A percentile compares a stretch with the other conserved stretches of the same genome.
phyloP scores from a whole-genome alignment of 73 alveolate genomes.

The Uronychia setigera region DNA sequence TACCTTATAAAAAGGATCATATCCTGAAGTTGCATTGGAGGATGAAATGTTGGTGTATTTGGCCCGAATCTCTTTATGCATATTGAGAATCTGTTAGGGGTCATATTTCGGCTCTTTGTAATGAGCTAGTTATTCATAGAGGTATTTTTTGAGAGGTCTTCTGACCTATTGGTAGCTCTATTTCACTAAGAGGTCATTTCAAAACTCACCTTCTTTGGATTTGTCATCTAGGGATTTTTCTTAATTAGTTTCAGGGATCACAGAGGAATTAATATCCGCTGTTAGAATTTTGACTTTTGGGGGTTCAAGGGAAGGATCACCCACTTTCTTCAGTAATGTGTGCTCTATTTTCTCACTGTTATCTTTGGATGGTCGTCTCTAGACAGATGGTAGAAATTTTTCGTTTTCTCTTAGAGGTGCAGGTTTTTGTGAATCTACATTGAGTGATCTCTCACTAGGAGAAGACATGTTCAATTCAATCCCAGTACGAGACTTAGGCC shows the following conservation, averaged over 20 bases:
- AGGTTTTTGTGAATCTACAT: not conserved
- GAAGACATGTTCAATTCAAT: not conserved
- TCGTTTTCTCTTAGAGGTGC: not conserved
- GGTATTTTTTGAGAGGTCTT: not conserved
- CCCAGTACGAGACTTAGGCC: not conserved
- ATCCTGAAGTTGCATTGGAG: not conserved
- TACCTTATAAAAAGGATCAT: not conserved
- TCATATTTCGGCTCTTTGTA: not conserved
- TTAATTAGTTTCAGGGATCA: not conserved
- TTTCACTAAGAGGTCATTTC: not conserved
- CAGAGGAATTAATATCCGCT: too few species aligned
- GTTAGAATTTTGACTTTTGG: not conserved
- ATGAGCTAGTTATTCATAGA: not conserved
- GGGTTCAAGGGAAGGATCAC: not conserved
- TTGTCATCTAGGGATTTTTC: not conserved
- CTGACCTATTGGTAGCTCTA: not conserved
- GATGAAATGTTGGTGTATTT: not conserved
- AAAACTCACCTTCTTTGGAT: not conserved
- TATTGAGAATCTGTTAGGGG: not conserved
- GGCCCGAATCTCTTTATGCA: not conserved
- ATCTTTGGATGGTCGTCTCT: not conserved
- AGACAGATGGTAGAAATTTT: not conserved
- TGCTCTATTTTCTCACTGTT: not conserved
- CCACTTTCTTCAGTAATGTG: not conserved
- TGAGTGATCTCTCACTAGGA: not conserved